Evolutionary conservation across 2,329 filamentous ascomycete genomes (phyloP).

Genomic region (Fonsecaea nubica): DNA sequence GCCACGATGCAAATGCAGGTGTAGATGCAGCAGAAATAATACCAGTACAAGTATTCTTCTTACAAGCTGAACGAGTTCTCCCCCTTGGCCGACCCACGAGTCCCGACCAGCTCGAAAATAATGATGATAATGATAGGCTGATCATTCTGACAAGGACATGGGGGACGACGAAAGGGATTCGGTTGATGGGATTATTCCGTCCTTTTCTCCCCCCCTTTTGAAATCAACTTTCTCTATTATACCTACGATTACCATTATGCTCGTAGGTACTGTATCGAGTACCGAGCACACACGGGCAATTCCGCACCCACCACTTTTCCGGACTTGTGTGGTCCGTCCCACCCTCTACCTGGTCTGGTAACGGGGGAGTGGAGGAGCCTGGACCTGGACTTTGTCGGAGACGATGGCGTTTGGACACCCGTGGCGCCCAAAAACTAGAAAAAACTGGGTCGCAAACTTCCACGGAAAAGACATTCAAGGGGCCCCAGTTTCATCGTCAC

Average conservation of each 20-base stretch:
- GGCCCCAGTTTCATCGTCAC: constrained; percentile 3
- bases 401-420: neutral
- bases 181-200: neutral
- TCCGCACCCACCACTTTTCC: neutral
- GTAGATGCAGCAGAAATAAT: too few species aligned
- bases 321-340: too few species aligned
- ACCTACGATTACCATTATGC: too few species aligned
- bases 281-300: neutral
- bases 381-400: neutral
- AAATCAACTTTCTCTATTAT: neutral
- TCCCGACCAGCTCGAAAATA: too few species aligned
- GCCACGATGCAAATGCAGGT: neutral
- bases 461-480: too few species aligned
- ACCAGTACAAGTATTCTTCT: neutral
- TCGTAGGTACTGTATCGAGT: too few species aligned
- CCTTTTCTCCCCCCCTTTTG: neutral
- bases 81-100: too few species aligned
- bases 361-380: neutral
- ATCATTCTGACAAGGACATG: neutral
- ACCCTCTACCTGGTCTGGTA: neutral
- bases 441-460: neutral
- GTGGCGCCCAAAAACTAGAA: neutral
- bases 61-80: too few species aligned
- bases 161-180: neutral
- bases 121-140: neutral